Evolutionary conservation across 768 basidiomycete genomes (phyloP).

Genomic region (Podaxis rugospora): DNA sequence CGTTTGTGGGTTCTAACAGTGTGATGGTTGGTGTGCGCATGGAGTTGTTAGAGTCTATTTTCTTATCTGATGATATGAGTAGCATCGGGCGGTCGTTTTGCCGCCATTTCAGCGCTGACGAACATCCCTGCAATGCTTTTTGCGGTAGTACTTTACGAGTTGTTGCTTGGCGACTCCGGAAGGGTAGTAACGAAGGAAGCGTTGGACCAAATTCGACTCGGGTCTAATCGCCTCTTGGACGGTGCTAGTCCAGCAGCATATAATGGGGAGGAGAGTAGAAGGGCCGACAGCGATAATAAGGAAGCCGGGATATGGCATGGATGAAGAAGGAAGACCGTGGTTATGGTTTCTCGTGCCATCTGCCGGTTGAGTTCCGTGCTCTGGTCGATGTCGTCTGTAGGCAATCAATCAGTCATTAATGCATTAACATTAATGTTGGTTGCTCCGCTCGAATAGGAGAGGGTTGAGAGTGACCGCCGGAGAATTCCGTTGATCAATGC

Average conservation of each 20-base stretch:
- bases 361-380: too few relatives aligned
- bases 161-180: neutral
- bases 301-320: neutral
- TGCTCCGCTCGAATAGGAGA: neutral
- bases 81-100: neutral
- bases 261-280: neutral
- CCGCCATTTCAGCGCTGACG: neutral
- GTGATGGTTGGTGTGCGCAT: neutral
- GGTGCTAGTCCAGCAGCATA: neutral
- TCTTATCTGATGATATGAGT: neutral
- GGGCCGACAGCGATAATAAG: neutral
- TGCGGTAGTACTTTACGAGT: neutral
- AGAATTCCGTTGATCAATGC: neutral
- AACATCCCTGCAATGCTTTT: slow-evolving; percentile 4
- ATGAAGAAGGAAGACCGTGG: neutral
- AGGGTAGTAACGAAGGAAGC: neutral
- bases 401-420: neutral
- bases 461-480: neutral
- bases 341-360: neutral
- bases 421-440: neutral
- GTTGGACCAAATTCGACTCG: neutral
- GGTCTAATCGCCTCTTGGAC: neutral
- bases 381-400: too few relatives aligned
- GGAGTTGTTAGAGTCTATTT: neutral
- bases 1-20: slow-evolving; percentile 3